Percentiles rank a stretch among this genome's conserved stretches.
These are phyloP conservation scores for Trichophyton schoenleinii DNA, from an alignment of 2,329 filamentous ascomycete genomes.

Conservation along the genomic window DNA sequence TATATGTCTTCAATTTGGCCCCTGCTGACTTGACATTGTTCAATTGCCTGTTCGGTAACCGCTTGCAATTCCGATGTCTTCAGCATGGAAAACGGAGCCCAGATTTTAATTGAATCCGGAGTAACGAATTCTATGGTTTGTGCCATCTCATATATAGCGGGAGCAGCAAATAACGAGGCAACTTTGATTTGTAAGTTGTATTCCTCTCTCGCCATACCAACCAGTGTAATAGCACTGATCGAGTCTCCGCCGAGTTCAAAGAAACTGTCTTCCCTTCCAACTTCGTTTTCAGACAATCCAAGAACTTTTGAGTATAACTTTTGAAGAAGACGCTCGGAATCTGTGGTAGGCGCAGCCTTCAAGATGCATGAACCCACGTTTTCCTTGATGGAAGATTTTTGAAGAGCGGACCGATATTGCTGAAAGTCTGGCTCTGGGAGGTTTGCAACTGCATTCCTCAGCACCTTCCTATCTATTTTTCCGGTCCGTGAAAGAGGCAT, in stretches of 20 bases:
- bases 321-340: background rate
- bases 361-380: background rate
- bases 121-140: background rate
- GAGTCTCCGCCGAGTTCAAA: constrained; percentile 9
- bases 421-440: constrained; percentile 7
- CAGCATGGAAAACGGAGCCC: background rate
- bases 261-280: constrained; percentile 5
- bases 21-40: constrained; percentile 4
- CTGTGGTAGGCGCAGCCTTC: background rate
- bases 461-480: constrained; percentile 16
- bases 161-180: constrained; percentile 16
- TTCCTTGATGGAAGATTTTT: background rate
- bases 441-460: constrained; percentile 16
- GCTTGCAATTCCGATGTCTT: background rate
- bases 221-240: constrained; percentile 9
- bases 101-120: background rate
- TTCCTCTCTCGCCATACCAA: constrained; percentile 2
- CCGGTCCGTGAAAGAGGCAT: constrained; percentile 8
- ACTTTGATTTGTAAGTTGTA: constrained; percentile 4
- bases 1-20: constrained; percentile 25
- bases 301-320: background rate
- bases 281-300: background rate
- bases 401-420: background rate
- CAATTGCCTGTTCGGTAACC: constrained; percentile 4
- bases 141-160: constrained; percentile 9